Evolutionary conservation across 2,329 filamentous ascomycete species (phyloP), one percentile per base, ranked within the genome.

Genomic region (Acrodontium crateriforme): DNA sequence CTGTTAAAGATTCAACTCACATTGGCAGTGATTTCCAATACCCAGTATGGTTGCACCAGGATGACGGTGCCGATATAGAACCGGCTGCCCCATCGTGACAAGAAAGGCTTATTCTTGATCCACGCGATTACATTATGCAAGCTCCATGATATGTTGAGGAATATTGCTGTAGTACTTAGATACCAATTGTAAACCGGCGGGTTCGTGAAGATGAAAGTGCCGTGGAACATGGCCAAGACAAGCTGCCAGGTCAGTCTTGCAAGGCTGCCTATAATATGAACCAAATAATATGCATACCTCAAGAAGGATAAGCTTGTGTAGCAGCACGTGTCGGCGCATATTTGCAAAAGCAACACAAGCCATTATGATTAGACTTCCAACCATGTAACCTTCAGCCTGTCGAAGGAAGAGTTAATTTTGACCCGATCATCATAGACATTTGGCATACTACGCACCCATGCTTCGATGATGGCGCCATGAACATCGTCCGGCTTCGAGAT

Each of bases 51-150:
- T 36, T 73, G 68, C 8, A 60, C 69, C 2, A 73, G 52, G 8
- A 69, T 52, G 22, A 77, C 60, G 0, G 67, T 74, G 23, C 56
- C 54, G 27, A 77, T 70, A 42, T 74, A 77, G 30, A 74, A 47
- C 7, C 55, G 43, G 25, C 63, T 71, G 16, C 62, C 59, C 35
- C 36, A 37, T 31, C 34, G 28, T n/a, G 38, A 31, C 6, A 40
- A 25, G 40, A 75, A 74, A 0, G 72, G 72, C 29, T 62, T 65
- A 36, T 68, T 71, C 50, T 77, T 77, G 50, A 78, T 65, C 73
- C 72, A 78, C 1, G 72, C 63, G 34, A 78, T 70, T 34, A 77
- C 59, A 37, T 77, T 78, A 48, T 78, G 73, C 6, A 78, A 50
- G 9, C 59, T 63, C 68, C 71, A 76, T 3, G 69, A 74, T 9